Evolutionary conservation across 2,329 filamentous ascomycete species (phyloP).

Genomic region (Clarireedia homoeocarpa): DNA sequence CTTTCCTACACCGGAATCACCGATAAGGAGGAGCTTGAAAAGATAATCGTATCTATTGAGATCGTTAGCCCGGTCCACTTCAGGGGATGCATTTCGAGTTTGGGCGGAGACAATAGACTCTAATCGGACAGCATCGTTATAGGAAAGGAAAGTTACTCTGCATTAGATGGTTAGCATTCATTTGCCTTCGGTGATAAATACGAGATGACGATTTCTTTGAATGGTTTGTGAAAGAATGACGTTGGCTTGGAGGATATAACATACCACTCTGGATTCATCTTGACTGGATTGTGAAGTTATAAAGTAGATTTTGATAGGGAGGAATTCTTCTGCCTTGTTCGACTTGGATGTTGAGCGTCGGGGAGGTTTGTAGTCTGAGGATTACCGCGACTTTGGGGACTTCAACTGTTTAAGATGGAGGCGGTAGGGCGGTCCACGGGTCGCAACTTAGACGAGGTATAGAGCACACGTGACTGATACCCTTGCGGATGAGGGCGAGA

Average conservation of each 20-base stretch:
- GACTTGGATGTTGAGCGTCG: conserved; percentile 7
- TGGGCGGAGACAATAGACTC: neutral
- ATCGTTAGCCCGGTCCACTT: conserved; percentile 13
- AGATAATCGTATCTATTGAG: conserved; percentile 94
- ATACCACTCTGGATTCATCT: conserved; percentile 91
- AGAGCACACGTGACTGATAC: conserved; percentile 3
- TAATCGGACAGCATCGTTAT: conserved; percentile 2
- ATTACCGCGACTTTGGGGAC: conserved; percentile 4
- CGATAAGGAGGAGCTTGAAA: conserved; percentile 99
- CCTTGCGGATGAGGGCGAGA: neutral
- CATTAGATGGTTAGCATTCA: neutral
- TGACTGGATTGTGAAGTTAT: conserved; percentile 31
- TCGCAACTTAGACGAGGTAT: conserved; percentile 5
- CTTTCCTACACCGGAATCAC: conserved; percentile 99
- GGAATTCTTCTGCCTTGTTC: neutral
- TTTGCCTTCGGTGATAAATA: neutral
- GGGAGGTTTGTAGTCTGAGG: neutral
- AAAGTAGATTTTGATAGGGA: conserved; percentile 10
- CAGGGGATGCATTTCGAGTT: conserved; percentile 10
- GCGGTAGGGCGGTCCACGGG: conserved; percentile 7
- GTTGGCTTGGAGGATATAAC: conserved; percentile 32
- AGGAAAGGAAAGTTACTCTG: neutral
- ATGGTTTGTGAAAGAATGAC: conserved; percentile 5
- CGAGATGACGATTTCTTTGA: conserved; percentile 10
- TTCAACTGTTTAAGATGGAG: conserved; percentile 11